Base-by-base conservation (phyloP, 495 filamentous ascomycete genomes). In the Penicillium steckii region DNA sequence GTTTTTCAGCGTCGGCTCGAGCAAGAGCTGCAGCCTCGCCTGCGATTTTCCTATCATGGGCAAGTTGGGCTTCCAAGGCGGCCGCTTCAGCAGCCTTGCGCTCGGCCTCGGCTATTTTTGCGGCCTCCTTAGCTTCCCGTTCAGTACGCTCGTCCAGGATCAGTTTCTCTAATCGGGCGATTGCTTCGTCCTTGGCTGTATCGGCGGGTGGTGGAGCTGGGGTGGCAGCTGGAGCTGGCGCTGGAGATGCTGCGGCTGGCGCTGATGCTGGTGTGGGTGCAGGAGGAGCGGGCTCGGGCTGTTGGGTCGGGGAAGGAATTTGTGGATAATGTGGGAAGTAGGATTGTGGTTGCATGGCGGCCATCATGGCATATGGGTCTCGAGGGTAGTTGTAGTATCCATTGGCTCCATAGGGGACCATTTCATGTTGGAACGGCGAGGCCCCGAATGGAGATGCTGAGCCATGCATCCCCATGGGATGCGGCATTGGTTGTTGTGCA, bases 81-180 rank as follows among this genome's bases (percentile, higher is more conserved):
- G 70, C 71, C 54, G 74, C 74, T 42, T 84, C 81, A 5, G 77
- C 80, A 25, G 74, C 74, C 37, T 75, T 79, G 41, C 74, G 75
- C 5, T 70, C 71, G 23, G 69, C 64, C 1, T 59, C 66, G 38
- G 68, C 70, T 42, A 59, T 49, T 8, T 57, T 66, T 12, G 70
- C 75, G 22, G 69, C 72, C 57, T 80, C 77, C 48, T 73, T 73
- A 7, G 63, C 57, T 37, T 78, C 73, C 24, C 69, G 60, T 8
- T 70, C 75, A 41, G 66, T 67, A 25, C 74, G 71, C 24, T 80
- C 76, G 17, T 81, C 77, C 50, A 80, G 18, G 22, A 81, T 78
- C 50, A 81, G 50, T 47, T 79, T 76, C 54, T 80, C 77, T 17
- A 81, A 55, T 32, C 74, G 67, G n/a, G 69, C 75, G 41, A 79